Base-by-base conservation (phyloP, 2,329 filamentous ascomycete genomes). In the Apiospora sp. region DNA sequence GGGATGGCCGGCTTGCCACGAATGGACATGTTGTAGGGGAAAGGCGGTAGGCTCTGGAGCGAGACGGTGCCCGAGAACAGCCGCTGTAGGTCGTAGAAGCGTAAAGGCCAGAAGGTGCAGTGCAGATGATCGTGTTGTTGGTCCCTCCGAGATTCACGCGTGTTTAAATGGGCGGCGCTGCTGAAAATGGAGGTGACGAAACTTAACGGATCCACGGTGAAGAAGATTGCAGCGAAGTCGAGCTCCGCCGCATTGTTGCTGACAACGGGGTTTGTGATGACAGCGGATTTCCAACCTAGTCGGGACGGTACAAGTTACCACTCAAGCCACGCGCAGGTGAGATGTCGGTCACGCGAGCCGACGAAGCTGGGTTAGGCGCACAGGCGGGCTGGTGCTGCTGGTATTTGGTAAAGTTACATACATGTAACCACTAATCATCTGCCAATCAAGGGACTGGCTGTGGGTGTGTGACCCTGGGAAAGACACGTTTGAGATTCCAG, bases 1-100 rank as follows among this genome's bases (percentile, higher is more conserved):
- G 95, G 95, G 72, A 96, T 86, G 77, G 86, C 85, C 75, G 82
- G 82, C 74, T 89, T 85, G 70, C 83, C 82, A 72, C 84, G 86
- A 73, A 86, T 80, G 72, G 89, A 86, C 85, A 92, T 90, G 79
- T 81, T 79, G 81, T 83, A 84, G 12, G 84, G 82, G 74, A 92
- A 92, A 51, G 89, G 88, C 67, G 91, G 91, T 2, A 93, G 87
- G 54, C 86, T 84, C 72, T 91, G 86, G 68, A 84, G 83, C 76
- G 83, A 82, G 78, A 92, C 84, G 77, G 87, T 86, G 75, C 92
- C 92, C 76, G 87, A 84, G 74, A 92, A 78, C 74, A 87, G 83
- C 73, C 84, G 88, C 74, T 82, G 84, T 68, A 89, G 78, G 73
- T 85, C 82, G 77, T 83, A 82, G 75, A 87, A 83, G 78, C 82